Percentiles rank a stretch among this genome's conserved stretches.
Conservation (phyloP, 495 filamentous ascomycete species). For the Thermothielavioides terrestris region DNA sequence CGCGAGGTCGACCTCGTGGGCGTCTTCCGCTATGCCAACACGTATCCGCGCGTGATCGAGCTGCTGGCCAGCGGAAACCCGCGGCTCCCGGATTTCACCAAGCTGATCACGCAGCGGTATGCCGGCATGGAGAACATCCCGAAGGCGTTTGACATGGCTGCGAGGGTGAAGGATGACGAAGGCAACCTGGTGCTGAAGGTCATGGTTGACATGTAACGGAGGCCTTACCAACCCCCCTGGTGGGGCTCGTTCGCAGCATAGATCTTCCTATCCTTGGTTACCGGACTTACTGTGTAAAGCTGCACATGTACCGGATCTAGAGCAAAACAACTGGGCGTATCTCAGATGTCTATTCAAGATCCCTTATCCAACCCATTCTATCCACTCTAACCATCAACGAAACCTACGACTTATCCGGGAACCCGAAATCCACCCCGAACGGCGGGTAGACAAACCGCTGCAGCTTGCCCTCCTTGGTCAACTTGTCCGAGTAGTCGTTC, state of each 20-base stretch:
- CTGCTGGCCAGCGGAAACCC: conserved; percentile 51
- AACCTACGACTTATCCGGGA: conserved; percentile 55
- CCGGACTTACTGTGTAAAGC: too few species aligned
- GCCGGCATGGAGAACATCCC: conserved; percentile 37
- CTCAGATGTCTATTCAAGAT: too few species aligned
- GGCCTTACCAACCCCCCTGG: too few species aligned
- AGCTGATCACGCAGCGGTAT: conserved; percentile 66
- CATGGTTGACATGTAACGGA: conserved; percentile 37
- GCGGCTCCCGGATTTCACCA: conserved; percentile 47
- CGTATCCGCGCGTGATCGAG: conserved; percentile 69
- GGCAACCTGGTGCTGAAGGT: conserved; percentile 48
- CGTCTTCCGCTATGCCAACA: conserved; percentile 83
- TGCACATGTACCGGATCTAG: too few species aligned
- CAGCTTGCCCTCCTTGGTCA: conserved; percentile 52
- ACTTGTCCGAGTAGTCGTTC: conserved; percentile 47
- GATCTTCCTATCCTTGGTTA: too few species aligned
- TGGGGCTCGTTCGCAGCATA: too few species aligned
- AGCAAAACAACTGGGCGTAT: too few species aligned
- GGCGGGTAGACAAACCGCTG: conserved; percentile 69
- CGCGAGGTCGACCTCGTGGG: conserved; percentile 91
- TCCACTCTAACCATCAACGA: not conserved
- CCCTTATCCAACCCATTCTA: not conserved
- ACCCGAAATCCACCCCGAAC: conserved; percentile 69
- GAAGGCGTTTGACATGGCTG: conserved; percentile 44
- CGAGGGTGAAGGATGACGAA: conserved; percentile 43